Evolutionary conservation across 305 asterid species (phyloP), one percentile per base, ranked within the genome.

Genomic region (Striga hermonthica): DNA sequence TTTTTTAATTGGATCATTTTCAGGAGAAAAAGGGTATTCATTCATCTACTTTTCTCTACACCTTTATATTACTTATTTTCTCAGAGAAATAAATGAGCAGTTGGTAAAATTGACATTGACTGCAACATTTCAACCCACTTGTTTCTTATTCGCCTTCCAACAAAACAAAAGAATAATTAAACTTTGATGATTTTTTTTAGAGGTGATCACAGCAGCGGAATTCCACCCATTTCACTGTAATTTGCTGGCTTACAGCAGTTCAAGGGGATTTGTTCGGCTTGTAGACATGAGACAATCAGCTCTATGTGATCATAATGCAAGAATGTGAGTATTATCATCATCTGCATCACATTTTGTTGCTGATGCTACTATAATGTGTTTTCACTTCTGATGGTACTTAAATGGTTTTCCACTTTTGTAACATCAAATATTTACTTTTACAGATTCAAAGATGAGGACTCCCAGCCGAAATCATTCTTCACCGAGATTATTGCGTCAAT

Each of bases 221-320:
- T 90, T 90, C 79, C 93, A 91, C 67, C 97, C 96, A 31, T 77
- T 76, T 62, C 95, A 88, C 66, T 91, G 97, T 79, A 91, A 91
- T 77, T 76, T 88, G 76, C 82, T 91, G 75, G 96, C 87, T 66
- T 88, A 84, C 75, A 79, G 94, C 81, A 84, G 97, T 83, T 86
- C 96, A 58, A 85, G 88, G 72, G 96, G 96, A 69, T 84, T 70
- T 78, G 77, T 88, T 63, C 91, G 90, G 57, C 82, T 91, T 47
- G 91, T 86, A 52, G 97, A 88, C 83, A 75, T 86, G 94, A 87
- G 97, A 71, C 80, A 82, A 74, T 91, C 97, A 13, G 96, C 97
- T 44, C 68, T 86, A 14, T 91, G 96, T 76, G 97, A 91, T 82
- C 73, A 70, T 57, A 70, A 63, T 68, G 85, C 95, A 57, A 82